Percentiles rank a stretch among this genome's conserved stretches.
Conservation (phyloP, 2,329 filamentous ascomycete genomes). For the Nigrospora oryzae region DNA sequence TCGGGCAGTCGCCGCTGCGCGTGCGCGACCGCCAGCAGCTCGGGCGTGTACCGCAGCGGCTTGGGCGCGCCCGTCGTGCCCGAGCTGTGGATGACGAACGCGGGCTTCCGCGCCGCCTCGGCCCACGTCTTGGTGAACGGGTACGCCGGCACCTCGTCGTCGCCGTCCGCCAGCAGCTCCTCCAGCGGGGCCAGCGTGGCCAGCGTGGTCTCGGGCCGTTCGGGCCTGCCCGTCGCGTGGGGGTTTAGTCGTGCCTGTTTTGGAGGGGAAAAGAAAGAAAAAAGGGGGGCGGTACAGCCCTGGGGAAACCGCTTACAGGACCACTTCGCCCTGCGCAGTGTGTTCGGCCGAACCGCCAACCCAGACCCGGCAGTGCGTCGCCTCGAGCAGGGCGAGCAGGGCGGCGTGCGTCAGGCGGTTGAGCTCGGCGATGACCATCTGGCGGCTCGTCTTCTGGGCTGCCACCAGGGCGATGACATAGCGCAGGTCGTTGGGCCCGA, state of each 20-base stretch:
- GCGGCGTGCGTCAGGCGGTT: conserved; percentile 1
- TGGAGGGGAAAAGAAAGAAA: no score
- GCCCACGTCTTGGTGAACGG: conserved; percentile 3
- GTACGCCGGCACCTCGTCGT: neutral
- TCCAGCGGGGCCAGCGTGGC: neutral
- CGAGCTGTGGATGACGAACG: conserved; percentile 3
- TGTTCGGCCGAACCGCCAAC: neutral
- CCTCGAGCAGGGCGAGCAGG: neutral
- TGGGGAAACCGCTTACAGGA: neutral
- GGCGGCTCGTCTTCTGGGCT: conserved; percentile 1
- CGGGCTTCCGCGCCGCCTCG: neutral
- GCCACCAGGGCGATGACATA: conserved; percentile 1
- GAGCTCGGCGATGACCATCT: conserved; percentile 3
- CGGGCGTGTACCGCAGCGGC: neutral
- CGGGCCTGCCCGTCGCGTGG: neutral
- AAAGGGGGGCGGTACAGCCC: no score
- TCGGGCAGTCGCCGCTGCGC: neutral
- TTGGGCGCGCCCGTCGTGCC: conserved; percentile 1
- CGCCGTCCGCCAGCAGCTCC: neutral
- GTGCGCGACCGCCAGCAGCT: neutral
- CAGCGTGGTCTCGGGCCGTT: neutral
- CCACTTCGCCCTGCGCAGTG: neutral
- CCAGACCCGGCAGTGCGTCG: neutral
- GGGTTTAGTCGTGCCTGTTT: no score
- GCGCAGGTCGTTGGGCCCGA: conserved; percentile 2